Percentiles rank a stretch among this genome's conserved stretches.
These are phyloP conservation scores for Poronia punctata DNA, from an alignment of 495 filamentous ascomycete species.

Conservation along the genomic window DNA sequence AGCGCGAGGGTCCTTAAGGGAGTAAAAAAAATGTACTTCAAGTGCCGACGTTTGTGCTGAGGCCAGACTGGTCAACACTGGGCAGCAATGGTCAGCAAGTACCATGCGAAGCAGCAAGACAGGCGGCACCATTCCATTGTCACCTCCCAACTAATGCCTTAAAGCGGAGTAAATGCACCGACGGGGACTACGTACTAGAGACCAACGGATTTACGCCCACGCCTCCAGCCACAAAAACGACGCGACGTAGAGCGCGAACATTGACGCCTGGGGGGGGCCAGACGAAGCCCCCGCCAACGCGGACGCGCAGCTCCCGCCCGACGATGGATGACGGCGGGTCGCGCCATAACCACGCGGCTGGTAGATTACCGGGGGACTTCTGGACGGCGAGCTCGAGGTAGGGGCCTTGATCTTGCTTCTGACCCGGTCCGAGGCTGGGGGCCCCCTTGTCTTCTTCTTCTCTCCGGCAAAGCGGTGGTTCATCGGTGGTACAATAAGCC, in stretches of 20 bases:
- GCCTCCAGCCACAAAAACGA: slow-evolving; percentile 73
- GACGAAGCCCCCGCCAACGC: slow-evolving; percentile 73
- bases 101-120: no score
- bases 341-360: slow-evolving; percentile 73
- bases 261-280: slow-evolving; percentile 57
- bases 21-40: slow-evolving; percentile 34
- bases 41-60: slow-evolving; percentile 5
- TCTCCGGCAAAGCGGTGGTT: no score
- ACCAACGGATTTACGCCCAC: slow-evolving; percentile 72
- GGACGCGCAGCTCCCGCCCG: slow-evolving; percentile 50
- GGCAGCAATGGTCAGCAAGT: no score
- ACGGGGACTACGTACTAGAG: no score
- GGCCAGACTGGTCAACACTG: no score
- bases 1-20: slow-evolving; percentile 29
- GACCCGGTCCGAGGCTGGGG: no score
- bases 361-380: slow-evolving; percentile 54
- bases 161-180: no score
- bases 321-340: slow-evolving; percentile 41
- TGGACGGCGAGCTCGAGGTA: slow-evolving; percentile 74
- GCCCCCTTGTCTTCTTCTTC: no score
- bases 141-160: no score
- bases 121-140: no score
- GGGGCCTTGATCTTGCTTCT: background rate
- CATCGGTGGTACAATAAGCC: no score
- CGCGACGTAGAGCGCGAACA: slow-evolving; percentile 37